Evolutionary conservation across 2,329 filamentous ascomycete species (phyloP).

Genomic region (Arthroderma uncinatum): DNA sequence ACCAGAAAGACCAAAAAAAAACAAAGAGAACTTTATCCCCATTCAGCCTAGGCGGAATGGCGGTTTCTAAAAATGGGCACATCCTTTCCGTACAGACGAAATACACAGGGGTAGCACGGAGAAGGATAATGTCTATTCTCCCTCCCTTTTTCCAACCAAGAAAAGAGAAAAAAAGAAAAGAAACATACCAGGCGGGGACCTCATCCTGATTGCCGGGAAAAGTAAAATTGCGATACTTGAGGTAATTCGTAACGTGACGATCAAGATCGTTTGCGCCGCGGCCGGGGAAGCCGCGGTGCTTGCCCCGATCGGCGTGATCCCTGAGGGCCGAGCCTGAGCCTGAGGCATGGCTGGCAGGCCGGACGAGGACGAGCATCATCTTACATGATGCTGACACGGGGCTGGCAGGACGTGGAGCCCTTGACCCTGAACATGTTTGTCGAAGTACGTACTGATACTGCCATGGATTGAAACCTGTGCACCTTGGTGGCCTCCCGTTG

Average conservation of each 20-base stretch:
- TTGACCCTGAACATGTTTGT: neutral
- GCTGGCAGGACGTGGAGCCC: neutral
- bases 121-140: neutral
- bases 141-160: neutral
- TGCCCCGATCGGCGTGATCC: constrained; percentile 4
- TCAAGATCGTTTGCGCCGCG: neutral
- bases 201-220: constrained; percentile 1
- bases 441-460: too few species aligned
- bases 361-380: neutral
- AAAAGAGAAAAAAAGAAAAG: neutral
- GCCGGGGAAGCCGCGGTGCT: constrained; percentile 4
- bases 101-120: neutral
- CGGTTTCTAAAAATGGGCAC: neutral
- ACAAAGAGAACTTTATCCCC: neutral
- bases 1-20: neutral
- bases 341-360: neutral
- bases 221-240: neutral
- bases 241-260: constrained; percentile 3
- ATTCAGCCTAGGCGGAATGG: neutral
- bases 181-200: neutral
- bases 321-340: neutral
- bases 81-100: neutral
- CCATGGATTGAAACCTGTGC: too few species aligned
- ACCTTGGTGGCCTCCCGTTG: too few species aligned
- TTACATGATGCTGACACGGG: neutral